These are phyloP conservation scores for Physcomitrium patens DNA, from an alignment of 225 moss, liverwort and hornwort genomes.

Conservation along the genomic window DNA sequence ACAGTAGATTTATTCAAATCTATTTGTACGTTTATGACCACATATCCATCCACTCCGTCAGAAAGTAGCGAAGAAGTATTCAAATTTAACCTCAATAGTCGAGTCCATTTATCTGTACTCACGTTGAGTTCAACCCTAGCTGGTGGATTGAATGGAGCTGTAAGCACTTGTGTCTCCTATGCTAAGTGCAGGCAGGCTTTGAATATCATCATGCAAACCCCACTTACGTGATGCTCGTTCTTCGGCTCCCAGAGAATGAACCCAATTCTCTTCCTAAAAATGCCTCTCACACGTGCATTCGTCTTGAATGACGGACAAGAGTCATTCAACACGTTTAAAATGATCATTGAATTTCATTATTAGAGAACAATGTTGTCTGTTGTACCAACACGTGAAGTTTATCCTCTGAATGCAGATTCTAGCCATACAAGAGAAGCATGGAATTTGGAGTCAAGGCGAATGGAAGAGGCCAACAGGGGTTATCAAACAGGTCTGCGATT, in stretches of 20 bases:
- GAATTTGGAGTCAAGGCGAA: constrained; percentile 32
- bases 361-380: no score
- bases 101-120: no score
- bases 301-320: constrained; percentile 40
- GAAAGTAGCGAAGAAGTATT: no score
- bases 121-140: no score
- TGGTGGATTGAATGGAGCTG: no score
- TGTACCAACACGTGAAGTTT: background rate
- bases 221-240: constrained; percentile 45
- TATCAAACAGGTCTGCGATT: constrained; percentile 43
- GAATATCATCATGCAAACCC: constrained; percentile 51
- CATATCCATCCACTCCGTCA: no score
- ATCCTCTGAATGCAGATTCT: constrained; percentile 45
- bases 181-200: constrained; percentile 42
- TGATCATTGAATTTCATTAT: no score
- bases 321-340: constrained; percentile 15
- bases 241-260: constrained; percentile 32
- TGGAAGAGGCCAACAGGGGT: constrained; percentile 71
- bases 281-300: constrained; percentile 55
- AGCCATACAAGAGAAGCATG: constrained; percentile 58
- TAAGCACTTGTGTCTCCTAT: no score
- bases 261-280: constrained; percentile 48
- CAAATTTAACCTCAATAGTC: no score
- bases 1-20: no score
- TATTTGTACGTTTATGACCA: no score